Evolutionary conservation across 148 eudicot species (phyloP).

Genomic region (Rhododendron ferrugineum): DNA sequence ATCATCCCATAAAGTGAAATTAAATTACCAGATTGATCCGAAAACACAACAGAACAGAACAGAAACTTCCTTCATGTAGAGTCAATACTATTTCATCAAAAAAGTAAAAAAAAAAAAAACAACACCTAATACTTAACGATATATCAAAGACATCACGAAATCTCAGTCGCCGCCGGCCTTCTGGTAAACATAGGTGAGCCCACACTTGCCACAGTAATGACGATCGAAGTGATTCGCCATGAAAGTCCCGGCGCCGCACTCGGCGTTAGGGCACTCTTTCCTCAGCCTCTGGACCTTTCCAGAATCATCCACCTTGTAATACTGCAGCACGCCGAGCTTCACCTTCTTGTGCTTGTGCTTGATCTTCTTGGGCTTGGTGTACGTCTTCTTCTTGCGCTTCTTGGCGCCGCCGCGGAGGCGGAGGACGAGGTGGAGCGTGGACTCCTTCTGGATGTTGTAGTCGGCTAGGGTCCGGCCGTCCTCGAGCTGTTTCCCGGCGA

Average conservation of each 20-base stretch:
- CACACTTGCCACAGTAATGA: constrained; percentile 35
- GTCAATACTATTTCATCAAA: not conserved
- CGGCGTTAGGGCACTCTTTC: constrained; percentile 32
- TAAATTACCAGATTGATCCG: not conserved
- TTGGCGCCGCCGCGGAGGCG: constrained; percentile 32
- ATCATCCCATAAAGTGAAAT: not conserved
- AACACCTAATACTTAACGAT: not conserved
- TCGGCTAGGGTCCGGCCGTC: constrained; percentile 28
- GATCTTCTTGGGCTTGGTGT: constrained; percentile 40
- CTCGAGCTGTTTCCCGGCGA: constrained; percentile 26
- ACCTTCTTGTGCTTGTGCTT: constrained; percentile 37
- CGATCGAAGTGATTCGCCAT: constrained; percentile 33
- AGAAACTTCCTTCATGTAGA: not conserved
- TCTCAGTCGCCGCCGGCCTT: constrained; percentile 22
- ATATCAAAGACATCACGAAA: no score
- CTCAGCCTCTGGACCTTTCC: constrained; percentile 32
- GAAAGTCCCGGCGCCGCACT: constrained; percentile 31
- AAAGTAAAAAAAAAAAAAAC: not conserved
- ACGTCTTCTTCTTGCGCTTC: constrained; percentile 39
- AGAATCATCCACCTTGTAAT: constrained; percentile 32
- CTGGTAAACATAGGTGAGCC: constrained; percentile 27
- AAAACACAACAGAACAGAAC: not conserved
- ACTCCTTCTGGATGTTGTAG: constrained; percentile 36
- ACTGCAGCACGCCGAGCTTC: constrained; percentile 32
- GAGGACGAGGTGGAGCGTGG: constrained; percentile 29